Conservation (phyloP, 768 basidiomycete species). For the Cystobasidium onofrii region DNA sequence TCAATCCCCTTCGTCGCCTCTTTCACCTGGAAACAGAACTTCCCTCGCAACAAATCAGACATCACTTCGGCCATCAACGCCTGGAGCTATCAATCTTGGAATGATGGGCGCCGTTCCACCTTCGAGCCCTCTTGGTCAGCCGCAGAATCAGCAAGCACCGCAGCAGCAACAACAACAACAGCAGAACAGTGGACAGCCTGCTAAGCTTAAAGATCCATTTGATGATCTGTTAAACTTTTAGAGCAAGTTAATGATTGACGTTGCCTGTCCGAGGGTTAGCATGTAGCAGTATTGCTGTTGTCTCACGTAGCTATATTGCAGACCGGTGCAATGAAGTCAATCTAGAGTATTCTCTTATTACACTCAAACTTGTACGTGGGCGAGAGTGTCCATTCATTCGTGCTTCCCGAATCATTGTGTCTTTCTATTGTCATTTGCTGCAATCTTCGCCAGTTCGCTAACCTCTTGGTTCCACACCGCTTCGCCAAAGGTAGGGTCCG, state of each 20-base stretch:
- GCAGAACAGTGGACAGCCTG: slow-evolving; percentile 32
- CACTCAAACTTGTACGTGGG: too few relatives aligned
- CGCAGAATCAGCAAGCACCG: background rate
- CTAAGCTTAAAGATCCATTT: slow-evolving; percentile 33
- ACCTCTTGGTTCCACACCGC: background rate
- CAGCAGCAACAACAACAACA: slow-evolving; percentile 16
- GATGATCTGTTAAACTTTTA: slow-evolving; percentile 26
- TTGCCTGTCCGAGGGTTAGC: too few relatives aligned
- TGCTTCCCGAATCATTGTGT: background rate
- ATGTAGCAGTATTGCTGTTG: too few relatives aligned
- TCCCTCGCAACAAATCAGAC: background rate
- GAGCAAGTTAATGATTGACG: background rate
- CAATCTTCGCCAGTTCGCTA: background rate
- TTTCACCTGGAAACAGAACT: background rate
- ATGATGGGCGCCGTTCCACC: slow-evolving; percentile 24
- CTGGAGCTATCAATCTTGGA: slow-evolving; percentile 29
- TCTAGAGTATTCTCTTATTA: too few relatives aligned
- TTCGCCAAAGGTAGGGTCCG: slow-evolving; percentile 13
- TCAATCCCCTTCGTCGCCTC: background rate
- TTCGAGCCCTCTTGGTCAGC: background rate
- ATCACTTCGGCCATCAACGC: background rate
- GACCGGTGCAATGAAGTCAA: too few relatives aligned
- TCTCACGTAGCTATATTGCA: too few relatives aligned
- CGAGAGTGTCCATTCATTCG: background rate
- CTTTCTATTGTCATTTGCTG: background rate